Base-by-base conservation (phyloP, 2,329 filamentous ascomycete genomes). In the Zymoseptoria crescenta region DNA sequence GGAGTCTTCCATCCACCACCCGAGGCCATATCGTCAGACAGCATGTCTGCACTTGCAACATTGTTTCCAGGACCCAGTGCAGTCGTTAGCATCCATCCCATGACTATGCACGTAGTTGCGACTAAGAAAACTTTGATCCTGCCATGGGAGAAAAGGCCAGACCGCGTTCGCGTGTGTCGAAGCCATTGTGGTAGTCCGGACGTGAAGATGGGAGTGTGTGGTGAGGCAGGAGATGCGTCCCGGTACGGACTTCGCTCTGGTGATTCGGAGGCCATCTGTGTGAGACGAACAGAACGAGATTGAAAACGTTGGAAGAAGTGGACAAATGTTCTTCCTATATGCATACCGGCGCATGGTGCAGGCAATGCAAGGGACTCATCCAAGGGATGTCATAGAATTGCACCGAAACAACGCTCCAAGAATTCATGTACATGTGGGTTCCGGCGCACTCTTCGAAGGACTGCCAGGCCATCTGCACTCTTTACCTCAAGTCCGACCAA, bases 401-500 rank as follows among this genome's bases (percentile, higher is more conserved):
- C 28, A 13, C 55, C 45, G 48, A 27, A 50, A 21, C 41, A 28
- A 50, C 8, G 21, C 49, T 52, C 50, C 55, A 56, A 49, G 54
- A 56, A 56, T 49, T 50, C 24, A 48, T 28, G 24, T 29, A 52
- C 51, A 27, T 24, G 24, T 19, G 16, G 16, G 30, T 52, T 52
- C n/a, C 24, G 24, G 16, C 20, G n/a, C 51, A 30, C 24, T 9
- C 51, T 24, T 27, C 24, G 51, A 4, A 52, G 10, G 51, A 28
- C 51, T n/a, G 51, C 51, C 51, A 52, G 24, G 8, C 24, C 27
- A 29, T 52, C 24, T 28, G 24, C 8, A 28, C 51, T 52, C 8
- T 27, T 10, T 27, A 77, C 74, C 19, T 74, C 73, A 49, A 85
- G 70, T 0, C 81, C 81, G 0, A 73, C 65, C 1, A 84, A 72